Evolutionary conservation across 176 grass and related monocot genomes (phyloP).

Genomic region (Aegilops speltoides): DNA sequence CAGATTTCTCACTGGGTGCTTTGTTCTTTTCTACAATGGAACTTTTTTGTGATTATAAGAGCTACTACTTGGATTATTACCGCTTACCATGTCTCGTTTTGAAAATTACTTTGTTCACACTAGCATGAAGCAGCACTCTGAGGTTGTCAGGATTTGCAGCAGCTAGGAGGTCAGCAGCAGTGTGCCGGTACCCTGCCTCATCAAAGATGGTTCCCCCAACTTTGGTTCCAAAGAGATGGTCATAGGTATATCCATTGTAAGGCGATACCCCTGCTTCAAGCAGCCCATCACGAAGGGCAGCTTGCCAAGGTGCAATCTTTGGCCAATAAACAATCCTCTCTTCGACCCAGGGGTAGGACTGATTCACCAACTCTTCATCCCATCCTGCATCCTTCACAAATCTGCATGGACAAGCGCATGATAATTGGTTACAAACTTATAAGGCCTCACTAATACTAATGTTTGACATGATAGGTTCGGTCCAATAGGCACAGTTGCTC

Average conservation of each 20-base stretch:
- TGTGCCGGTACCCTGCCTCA: conserved; percentile 70
- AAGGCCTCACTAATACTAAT: background rate
- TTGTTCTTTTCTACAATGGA: background rate
- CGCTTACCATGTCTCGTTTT: conserved; percentile 42
- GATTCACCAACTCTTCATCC: conserved; percentile 79
- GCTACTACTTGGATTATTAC: conserved; percentile 2
- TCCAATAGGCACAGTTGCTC: background rate
- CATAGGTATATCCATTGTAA: conserved; percentile 87
- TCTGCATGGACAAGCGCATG: conserved; percentile 33
- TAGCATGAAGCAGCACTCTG: conserved; percentile 75
- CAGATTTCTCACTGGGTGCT: background rate
- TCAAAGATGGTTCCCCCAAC: conserved; percentile 88
- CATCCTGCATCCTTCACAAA: conserved; percentile 66
- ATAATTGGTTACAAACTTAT: background rate
- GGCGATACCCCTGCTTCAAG: conserved; percentile 79
- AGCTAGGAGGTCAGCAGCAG: conserved; percentile 82
- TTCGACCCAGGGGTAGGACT: conserved; percentile 89
- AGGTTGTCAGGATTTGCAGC: conserved; percentile 62
- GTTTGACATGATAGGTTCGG: background rate
- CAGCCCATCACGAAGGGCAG: conserved; percentile 67
- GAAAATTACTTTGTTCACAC: conserved; percentile 70
- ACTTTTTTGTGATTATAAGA: background rate
- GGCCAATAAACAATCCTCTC: conserved; percentile 81
- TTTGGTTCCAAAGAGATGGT: conserved; percentile 87
- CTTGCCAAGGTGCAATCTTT: conserved; percentile 81